Conservation (phyloP, 2,329 filamentous ascomycete species). For the Pseudogymnoascus sp. region DNA sequence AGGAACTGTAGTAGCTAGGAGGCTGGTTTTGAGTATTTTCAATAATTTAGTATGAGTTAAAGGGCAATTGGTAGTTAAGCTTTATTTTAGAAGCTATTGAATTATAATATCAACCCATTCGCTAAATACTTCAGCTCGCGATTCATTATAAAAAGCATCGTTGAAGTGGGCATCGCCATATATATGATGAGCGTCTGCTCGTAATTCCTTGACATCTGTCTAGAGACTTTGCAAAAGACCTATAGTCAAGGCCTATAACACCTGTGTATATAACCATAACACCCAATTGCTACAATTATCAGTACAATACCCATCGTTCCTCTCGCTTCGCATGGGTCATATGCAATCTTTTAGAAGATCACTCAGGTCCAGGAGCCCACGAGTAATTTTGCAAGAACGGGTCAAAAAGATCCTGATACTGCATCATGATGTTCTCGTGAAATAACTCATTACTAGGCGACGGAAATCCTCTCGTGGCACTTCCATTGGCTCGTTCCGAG, state of each 20-base stretch:
- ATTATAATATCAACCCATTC: background rate
- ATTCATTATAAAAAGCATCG: background rate
- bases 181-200: background rate
- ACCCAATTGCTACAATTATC: background rate
- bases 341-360: background rate
- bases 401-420: constrained; percentile 26
- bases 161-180: background rate
- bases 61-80: background rate
- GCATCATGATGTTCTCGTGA: constrained; percentile 23
- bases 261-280: background rate
- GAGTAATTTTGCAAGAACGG: constrained; percentile 16
- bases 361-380: background rate
- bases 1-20: background rate
- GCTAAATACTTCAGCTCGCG: background rate
- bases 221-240: background rate
- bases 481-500: constrained; percentile 21
- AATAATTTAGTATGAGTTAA: background rate
- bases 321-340: no score
- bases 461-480: constrained; percentile 19
- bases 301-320: background rate
- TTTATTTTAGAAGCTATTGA: background rate
- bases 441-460: constrained; percentile 22
- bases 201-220: background rate
- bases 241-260: background rate
- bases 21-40: background rate